Evolutionary conservation across 2,329 filamentous ascomycete genomes (phyloP).

Genomic region (Hymenoscyphus repandus): DNA sequence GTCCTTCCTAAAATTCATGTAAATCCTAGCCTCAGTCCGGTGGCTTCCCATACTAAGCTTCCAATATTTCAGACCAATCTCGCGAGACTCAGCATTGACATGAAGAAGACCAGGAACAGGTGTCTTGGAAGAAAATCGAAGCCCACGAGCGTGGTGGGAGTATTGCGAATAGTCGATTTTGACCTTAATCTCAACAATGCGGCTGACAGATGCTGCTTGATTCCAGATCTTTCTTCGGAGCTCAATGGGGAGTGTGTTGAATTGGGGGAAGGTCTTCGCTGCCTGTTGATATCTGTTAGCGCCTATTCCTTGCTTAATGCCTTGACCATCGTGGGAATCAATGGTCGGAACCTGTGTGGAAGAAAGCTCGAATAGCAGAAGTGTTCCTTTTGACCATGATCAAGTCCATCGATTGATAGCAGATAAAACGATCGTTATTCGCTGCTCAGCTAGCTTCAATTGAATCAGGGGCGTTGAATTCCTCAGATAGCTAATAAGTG

Average conservation of each 20-base stretch:
- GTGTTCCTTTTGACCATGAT: too few relatives aligned
- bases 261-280: not conserved
- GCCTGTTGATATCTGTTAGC: too few relatives aligned
- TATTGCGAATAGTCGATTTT: not conserved
- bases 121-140: not conserved
- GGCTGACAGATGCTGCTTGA: not conserved
- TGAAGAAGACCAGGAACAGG: slow-evolving; percentile 1
- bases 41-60: slow-evolving; percentile 2
- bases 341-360: too few relatives aligned
- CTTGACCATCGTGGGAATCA: too few relatives aligned
- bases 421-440: too few relatives aligned
- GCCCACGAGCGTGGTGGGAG: not conserved
- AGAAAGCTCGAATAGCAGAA: too few relatives aligned
- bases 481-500: too few relatives aligned
- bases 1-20: slow-evolving; percentile 3
- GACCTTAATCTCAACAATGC: not conserved
- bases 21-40: not conserved
- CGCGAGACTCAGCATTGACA: not conserved
- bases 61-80: not conserved
- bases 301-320: too few relatives aligned
- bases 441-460: too few relatives aligned
- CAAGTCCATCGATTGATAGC: too few relatives aligned
- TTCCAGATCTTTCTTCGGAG: slow-evolving; percentile 2
- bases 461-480: too few relatives aligned
- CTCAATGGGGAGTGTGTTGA: not conserved